A percentile compares a stretch with the other conserved stretches of the same genome.
Conservation (phyloP, 139 green algal genomes). For the Chlorella sp. region DNA sequence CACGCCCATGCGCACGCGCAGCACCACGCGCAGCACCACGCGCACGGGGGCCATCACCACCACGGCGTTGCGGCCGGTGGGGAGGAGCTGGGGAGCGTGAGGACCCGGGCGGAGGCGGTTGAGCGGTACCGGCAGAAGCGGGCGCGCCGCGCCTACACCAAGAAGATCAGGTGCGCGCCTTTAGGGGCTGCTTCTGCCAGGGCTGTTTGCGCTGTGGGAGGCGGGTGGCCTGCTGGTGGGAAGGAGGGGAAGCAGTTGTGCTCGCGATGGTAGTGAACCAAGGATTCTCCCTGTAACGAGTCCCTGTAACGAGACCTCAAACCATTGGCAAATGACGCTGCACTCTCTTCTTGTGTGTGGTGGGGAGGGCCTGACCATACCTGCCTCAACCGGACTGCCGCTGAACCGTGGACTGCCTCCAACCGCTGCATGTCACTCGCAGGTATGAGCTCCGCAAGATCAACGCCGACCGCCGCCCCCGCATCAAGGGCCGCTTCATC, state of each 20-base stretch:
- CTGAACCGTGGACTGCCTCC: no score
- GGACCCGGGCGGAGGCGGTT: constrained; percentile 27
- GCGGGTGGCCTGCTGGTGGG: neutral
- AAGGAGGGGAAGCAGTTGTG: neutral
- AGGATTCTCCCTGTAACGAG: neutral
- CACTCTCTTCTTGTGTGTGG: no score
- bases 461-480: constrained; percentile 58
- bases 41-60: no score
- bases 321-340: neutral
- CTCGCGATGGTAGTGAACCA: neutral
- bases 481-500: constrained; percentile 72
- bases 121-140: constrained; percentile 54
- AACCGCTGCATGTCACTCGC: no score
- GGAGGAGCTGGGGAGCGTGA: no score
- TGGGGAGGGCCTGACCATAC: no score
- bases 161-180: constrained; percentile 49
- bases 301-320: neutral
- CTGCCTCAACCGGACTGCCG: no score
- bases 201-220: no score
- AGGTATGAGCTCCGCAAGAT: constrained; percentile 54
- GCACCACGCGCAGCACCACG: no score
- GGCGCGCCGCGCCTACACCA: constrained; percentile 36
- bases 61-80: no score
- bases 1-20: no score
- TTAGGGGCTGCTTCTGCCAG: neutral